These are phyloP conservation scores for Clarireedia paspali DNA, from an alignment of 2,329 filamentous ascomycete species.

Conservation along the genomic window DNA sequence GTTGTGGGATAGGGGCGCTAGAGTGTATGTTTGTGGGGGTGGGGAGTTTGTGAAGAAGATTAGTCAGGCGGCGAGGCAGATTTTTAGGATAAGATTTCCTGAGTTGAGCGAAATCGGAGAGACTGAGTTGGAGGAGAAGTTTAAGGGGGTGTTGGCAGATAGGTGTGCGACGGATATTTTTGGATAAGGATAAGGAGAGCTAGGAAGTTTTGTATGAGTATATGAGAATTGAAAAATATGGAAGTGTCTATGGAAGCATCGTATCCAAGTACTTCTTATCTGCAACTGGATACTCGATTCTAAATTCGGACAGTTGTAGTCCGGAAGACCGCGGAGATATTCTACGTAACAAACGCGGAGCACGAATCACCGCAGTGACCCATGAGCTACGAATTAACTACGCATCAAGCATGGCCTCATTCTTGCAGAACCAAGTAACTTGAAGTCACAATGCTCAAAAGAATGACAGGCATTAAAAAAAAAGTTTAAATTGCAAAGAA, in stretches of 20 bases:
- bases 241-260: neutral
- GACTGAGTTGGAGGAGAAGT: neutral
- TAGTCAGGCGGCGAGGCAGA: neutral
- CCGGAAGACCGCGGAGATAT: too few relatives aligned
- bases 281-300: too few relatives aligned
- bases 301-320: too few relatives aligned
- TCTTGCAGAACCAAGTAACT: too few relatives aligned
- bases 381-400: too few relatives aligned
- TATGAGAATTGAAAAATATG: neutral
- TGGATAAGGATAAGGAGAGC: neutral
- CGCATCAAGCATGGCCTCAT: too few relatives aligned
- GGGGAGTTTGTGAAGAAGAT: neutral
- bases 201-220: neutral
- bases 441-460: too few relatives aligned
- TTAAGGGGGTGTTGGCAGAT: neutral
- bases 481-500: too few relatives aligned
- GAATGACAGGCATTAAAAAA: too few relatives aligned
- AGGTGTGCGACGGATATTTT: neutral
- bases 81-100: neutral
- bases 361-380: too few relatives aligned
- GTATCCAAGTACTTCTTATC: neutral
- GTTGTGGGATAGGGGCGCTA: neutral
- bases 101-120: neutral
- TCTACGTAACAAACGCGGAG: too few relatives aligned
- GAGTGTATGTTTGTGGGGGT: neutral